Base-by-base conservation (phyloP, 1,139 yeast species). In the Lodderomyces pseudojiufengensis region DNA sequence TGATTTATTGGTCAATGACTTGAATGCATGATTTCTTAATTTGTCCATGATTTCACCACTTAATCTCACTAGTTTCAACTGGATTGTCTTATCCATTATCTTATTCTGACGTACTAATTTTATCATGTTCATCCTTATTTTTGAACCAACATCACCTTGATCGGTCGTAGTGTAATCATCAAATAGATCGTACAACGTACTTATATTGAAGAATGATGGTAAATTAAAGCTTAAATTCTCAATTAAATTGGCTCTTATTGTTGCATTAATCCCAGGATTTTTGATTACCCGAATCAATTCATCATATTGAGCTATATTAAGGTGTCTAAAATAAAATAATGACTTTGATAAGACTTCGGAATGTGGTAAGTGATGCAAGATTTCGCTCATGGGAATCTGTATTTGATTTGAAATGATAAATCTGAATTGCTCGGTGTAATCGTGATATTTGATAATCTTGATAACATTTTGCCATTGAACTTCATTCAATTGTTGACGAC, bases 121-220 rank as follows among this genome's bases (percentile, higher is more conserved):
- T 7, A 81, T 51, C 4, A 76, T 51, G 7, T 52, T 42, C 5
- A 82, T 55, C 35, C 97, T 65, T 1, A 87, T 73, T 52, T 79
- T 73, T 26, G 87, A 76, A 2, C 97, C 97, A 10, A 82, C 85
- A 55, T 83, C 92, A 12, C 92, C 92, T 52, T 78, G 84, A 35
- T 75, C 76, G 0, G 87, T 79, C 3, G 70, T 60, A 0, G 88
- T 78, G 48, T 82, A 81, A 46, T 83, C 90, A 45, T 79, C 78
- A 28, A 82, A 55, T 29, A 69, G 61, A 3, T 31, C 40, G 27
- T 41, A 35, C 10, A 47, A 21, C 9, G 28, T 8, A 3, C 15
- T 14, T 15, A 36, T 70, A 63, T 49, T 78, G 80, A 0, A 85
- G 73, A 5, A 8, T 8, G 22, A 5, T 0, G 95, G 94, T 15